These are phyloP conservation scores for Lasiosphaeris hirsuta DNA, from an alignment of 495 filamentous ascomycete species.

Conservation along the genomic window DNA sequence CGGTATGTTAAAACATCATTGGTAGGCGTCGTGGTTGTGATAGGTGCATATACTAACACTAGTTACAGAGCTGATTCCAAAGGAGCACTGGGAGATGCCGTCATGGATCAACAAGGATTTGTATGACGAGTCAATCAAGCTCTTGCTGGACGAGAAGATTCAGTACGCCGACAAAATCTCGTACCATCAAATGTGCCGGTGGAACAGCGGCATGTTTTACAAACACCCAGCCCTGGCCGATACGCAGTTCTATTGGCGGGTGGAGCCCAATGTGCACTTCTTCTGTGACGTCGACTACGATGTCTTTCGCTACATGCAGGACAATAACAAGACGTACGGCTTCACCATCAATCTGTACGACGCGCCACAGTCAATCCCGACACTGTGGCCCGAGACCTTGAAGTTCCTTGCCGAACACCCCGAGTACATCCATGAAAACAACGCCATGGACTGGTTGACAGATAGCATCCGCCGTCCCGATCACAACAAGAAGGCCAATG, in stretches of 20 bases:
- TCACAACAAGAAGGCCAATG: constrained; percentile 74
- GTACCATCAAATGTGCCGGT: constrained; percentile 99
- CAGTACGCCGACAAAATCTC: constrained; percentile 85
- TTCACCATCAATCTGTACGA: constrained; percentile 99
- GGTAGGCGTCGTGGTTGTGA: neutral
- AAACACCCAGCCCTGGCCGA: constrained; percentile 84
- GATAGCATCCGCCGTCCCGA: constrained; percentile 74
- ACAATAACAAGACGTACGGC: constrained; percentile 97
- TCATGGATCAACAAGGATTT: constrained; percentile 88
- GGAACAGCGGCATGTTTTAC: constrained; percentile 98
- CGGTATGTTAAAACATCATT: constrained; percentile 49
- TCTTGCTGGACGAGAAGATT: constrained; percentile 78
- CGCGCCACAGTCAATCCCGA: constrained; percentile 75
- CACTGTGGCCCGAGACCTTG: constrained; percentile 91
- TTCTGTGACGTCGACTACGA: constrained; percentile 99
- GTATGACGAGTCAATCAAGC: constrained; percentile 76
- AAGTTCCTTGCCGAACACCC: constrained; percentile 86
- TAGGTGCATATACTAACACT: constrained; percentile 14
- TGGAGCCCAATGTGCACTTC: constrained; percentile 98
- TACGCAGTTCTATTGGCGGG: constrained; percentile 95
- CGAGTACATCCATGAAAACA: constrained; percentile 75
- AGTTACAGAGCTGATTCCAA: constrained; percentile 71
- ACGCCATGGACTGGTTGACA: constrained; percentile 81
- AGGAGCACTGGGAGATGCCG: constrained; percentile 91
- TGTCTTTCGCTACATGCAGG: constrained; percentile 96